These are phyloP conservation scores for Magnolia officinalis DNA, from an alignment of 164 flowering plant genomes.

Conservation along the genomic window DNA sequence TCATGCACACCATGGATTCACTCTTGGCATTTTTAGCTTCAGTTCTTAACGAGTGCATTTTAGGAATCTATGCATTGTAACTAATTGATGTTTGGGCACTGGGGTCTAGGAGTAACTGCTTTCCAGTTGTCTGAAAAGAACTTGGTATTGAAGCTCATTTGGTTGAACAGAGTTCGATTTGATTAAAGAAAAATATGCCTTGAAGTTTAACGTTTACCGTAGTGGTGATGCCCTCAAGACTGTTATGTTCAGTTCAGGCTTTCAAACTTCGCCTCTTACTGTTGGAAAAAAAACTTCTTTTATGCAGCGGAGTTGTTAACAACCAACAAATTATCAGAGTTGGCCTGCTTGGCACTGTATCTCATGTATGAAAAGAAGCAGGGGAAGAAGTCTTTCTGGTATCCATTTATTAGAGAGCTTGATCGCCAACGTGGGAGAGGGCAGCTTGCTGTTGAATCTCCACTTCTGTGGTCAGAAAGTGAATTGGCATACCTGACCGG, in stretches of 20 bases:
- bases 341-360: slow-evolving; percentile 97
- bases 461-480: slow-evolving; percentile 86
- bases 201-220: neutral
- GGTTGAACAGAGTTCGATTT: no score
- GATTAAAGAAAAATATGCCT: no score
- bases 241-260: neutral
- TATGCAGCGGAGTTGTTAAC: slow-evolving; percentile 86
- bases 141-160: no score
- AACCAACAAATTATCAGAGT: slow-evolving; percentile 88
- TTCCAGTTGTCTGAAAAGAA: no score
- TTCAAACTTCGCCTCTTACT: neutral
- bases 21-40: no score
- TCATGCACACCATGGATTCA: no score
- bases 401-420: slow-evolving; percentile 91
- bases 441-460: slow-evolving; percentile 93
- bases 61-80: no score
- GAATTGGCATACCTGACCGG: slow-evolving; percentile 86
- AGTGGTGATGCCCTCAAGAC: neutral
- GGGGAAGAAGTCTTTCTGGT: slow-evolving; percentile 96
- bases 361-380: slow-evolving; percentile 99
- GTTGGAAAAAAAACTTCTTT: neutral
- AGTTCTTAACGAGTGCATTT: no score
- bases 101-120: no score
- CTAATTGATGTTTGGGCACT: no score
- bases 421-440: slow-evolving; percentile 99